Evolutionary conservation across 73 alveolate genomes (phyloP), one percentile per base, ranked within the genome.

Genomic region (Effrenium voratum): DNA sequence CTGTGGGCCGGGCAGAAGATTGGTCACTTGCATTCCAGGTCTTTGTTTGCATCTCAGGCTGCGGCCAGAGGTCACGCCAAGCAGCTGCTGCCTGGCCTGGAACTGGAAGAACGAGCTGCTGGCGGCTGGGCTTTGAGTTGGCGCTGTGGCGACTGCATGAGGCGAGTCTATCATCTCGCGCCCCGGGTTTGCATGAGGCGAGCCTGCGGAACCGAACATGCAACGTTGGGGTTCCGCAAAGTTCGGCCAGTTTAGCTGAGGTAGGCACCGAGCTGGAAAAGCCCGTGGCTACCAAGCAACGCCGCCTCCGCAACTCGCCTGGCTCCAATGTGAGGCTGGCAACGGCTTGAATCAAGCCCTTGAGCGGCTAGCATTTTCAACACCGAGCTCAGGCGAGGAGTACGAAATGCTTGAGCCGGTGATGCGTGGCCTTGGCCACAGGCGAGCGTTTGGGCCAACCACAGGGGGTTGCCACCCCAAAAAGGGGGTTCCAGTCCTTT

Each of bases 251-350:
- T 12, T 24, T 4, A 32, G 12, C 82, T 30, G 47, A 72, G 82
- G 82, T 16, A 5, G 93, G 93, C 30, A 85, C 93, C 2, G 93
- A 85, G 60, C 81, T 85, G 26, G 46, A 57, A 45, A 38, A 28
- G 81, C 57, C 66, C 12, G 93, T 85, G 38, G 79, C 81, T 10
- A 81, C 93, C 59, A 85, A 85, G 93, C 93, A 52, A 43, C 81
- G 80, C 44, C 93, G 93, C 45, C 28, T 85, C 45, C 49, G 41
- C 77, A 32, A 16, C 77, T 66, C n/a, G n/a, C n/a, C n/a, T n/a
- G n/a, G n/a, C n/a, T n/a, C n/a, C n/a, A n/a, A n/a, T n/a, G n/a
- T n/a, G n/a, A n/a, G n/a, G n/a, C n/a, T n/a, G n/a, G n/a, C n/a
- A n/a, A n/a, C n/a, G n/a, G n/a, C n/a, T n/a, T n/a, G n/a, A n/a